Evolutionary conservation across 2,329 filamentous ascomycete genomes (phyloP).

Genomic region (Fusarium poae): DNA sequence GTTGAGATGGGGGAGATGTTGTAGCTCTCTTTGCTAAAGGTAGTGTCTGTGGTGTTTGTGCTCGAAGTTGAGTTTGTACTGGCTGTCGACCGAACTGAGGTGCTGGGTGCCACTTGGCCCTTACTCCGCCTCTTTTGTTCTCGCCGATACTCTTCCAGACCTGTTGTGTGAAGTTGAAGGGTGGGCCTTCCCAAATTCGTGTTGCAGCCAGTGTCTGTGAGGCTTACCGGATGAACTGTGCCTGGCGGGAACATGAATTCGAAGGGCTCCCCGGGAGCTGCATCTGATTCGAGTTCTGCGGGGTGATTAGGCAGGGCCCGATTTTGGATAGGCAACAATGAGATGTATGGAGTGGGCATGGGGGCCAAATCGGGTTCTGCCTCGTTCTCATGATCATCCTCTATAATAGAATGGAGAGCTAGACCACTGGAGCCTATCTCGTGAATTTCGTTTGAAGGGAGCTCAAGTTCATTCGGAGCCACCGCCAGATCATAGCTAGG

Average conservation of each 20-base stretch:
- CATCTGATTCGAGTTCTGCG: conserved; percentile 47
- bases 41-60: conserved; percentile 57
- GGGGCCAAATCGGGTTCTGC: conserved; percentile 39
- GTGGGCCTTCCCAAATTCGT: conserved; percentile 50
- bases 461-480: conserved; percentile 55
- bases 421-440: conserved; percentile 66
- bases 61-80: conserved; percentile 55
- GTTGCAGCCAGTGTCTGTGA: conserved; percentile 37
- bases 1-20: conserved; percentile 63
- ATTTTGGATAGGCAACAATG: conserved; percentile 38
- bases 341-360: conserved; percentile 27
- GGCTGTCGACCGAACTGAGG: conserved; percentile 62
- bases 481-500: conserved; percentile 62
- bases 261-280: conserved; percentile 40
- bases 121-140: conserved; percentile 56
- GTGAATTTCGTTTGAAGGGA: conserved; percentile 64
- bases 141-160: conserved; percentile 51
- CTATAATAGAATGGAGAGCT: conserved; percentile 50
- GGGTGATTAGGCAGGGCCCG: conserved; percentile 42
- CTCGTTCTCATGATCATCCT: conserved; percentile 37
- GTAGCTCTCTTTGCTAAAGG: conserved; percentile 56
- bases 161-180: conserved; percentile 57
- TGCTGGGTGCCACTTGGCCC: conserved; percentile 59
- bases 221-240: conserved; percentile 46
- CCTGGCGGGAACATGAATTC: conserved; percentile 48